Base-by-base conservation (phyloP, 1,284 basidiomycete species). In the Ceratorhiza oryzae-sativae region DNA sequence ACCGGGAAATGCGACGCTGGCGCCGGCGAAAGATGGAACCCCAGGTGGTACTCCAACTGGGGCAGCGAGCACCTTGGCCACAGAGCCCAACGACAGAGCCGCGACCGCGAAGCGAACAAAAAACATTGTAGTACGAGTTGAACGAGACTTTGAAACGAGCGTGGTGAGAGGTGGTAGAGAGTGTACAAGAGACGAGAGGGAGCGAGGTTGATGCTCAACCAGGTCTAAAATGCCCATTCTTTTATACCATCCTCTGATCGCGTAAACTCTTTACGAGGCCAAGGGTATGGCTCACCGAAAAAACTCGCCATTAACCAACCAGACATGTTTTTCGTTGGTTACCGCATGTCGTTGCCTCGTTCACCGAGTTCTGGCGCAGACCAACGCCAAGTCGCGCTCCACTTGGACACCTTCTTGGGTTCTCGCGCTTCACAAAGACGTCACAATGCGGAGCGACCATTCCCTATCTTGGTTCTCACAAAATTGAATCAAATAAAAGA, bases 51-150 rank as follows among this genome's bases (percentile, higher is more conserved):
- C 23, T 5, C 39, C 42, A 45, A 45, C 27, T 49, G 51, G 61
- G n/a, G 61, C 61, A 39, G 46, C 45, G n/a, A 65, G 51, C 1
- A 39, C 25, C 18, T 49, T 34, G 48, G 10, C 46, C n/a, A n/a
- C 25, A 30, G 45, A 65, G 61, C 27, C 48, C 25, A 61, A 46
- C 2, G 59, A 45, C 13, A 61, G 59, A 6, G 61, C 61, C 23
- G 61, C 61, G 34, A 65, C n/a, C 10, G 61, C 61, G 25, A 65
- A 18, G 20, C 61, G 61, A 51, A 32, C 18, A 32, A 65, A 51
- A 46, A 65, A 27, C 61, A 65, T 65, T 1, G n/a, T 61, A 34
- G 34, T 49, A 56, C 30, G 30, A 32, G 39, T 10, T 30, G 23
- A 45, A 30, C 25, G 5, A 45, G 32, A 27, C 25, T 23, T 42